Base-by-base conservation (phyloP, 768 basidiomycete genomes). In the Phlebiopsis gigantea region DNA sequence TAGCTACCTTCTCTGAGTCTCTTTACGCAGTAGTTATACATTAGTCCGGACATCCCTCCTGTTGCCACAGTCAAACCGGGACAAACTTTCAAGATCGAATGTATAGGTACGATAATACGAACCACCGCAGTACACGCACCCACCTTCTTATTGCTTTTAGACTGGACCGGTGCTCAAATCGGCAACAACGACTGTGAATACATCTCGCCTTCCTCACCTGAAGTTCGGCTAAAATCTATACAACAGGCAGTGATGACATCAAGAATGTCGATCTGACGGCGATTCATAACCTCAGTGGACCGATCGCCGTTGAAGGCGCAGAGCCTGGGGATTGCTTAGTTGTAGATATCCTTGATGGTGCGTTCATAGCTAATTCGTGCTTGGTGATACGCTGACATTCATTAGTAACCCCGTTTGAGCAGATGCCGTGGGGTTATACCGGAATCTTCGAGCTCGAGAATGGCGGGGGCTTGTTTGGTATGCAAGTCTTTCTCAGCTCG, bases 391-490 rank as follows among this genome's bases (percentile, higher is more conserved):
- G 12, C 4, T 10, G 43, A 26, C n/a, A 55, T 26, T 22, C 47
- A 9, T 2, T 17, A 87, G 86, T 86, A 51, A 74, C 71, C 31
- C 81, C 84, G 8, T 87, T 86, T 58, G 84, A 85, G 41, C 79
- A 86, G 65, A 85, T 86, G 86, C 87, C 87, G 0, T 91, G 87
- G 88, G 88, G 88, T 0, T 90, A 88, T 65, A 88, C 87, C 1
- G 86, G 87, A 17, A 86, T 90, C 58, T 88, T 88, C 64, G 86
- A 88, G 61, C 76, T 86, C 12, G 75, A 80, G 53, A 88, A 90
- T 56, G 87, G 87, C 1, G 86, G 87, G 12, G 87, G 85, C 6
- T 72, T 87, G 17, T 89, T 87, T 63, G 84, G 84, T 81, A 64
- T 31, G 70, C 22, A 5, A 14, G 17, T 17, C 6, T 12, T 30